Conservation (phyloP, 2,329 filamentous ascomycete genomes). For the Xylaria polymorpha region DNA sequence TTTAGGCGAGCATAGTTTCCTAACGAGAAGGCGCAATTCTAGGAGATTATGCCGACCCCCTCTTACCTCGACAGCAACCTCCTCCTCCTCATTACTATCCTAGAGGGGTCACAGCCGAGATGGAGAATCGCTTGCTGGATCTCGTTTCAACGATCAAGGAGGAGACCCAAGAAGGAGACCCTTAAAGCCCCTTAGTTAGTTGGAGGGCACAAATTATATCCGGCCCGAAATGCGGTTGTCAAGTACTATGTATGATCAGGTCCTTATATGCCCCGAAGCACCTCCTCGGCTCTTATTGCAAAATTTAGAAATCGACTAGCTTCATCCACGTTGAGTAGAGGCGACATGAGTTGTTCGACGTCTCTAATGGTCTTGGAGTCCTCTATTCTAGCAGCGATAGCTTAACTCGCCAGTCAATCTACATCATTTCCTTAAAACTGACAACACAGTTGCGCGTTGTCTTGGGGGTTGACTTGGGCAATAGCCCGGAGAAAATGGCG, state of each 20-base stretch:
- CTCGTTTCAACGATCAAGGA: constrained; percentile 49
- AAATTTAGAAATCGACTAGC: not conserved
- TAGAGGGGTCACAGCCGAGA: constrained; percentile 55
- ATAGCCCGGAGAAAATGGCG: not conserved
- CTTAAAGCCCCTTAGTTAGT: not conserved
- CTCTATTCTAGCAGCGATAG: not conserved
- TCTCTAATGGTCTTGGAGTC: not conserved
- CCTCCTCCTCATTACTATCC: constrained; percentile 52
- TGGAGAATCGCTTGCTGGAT: constrained; percentile 55
- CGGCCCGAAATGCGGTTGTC: not conserved
- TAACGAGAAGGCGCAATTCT: constrained; percentile 39
- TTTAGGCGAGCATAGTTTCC: not conserved
- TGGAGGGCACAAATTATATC: not conserved
- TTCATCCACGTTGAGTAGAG: not conserved
- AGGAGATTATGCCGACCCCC: constrained; percentile 60
- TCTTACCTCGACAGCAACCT: constrained; percentile 53
- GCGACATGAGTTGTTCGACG: not conserved
- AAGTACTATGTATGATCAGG: not conserved
- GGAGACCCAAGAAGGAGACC: too few species aligned
- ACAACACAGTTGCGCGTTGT: not conserved
- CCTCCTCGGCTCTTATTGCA: not conserved
- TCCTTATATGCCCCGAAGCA: not conserved
- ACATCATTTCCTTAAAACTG: not conserved
- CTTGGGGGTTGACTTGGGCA: not conserved
- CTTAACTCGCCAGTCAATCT: not conserved